A percentile compares a stretch with the other conserved stretches of the same genome.
Evolutionary conservation across 1,139 yeast species (phyloP).

Genomic region (Saccharomyces pastorianus): DNA sequence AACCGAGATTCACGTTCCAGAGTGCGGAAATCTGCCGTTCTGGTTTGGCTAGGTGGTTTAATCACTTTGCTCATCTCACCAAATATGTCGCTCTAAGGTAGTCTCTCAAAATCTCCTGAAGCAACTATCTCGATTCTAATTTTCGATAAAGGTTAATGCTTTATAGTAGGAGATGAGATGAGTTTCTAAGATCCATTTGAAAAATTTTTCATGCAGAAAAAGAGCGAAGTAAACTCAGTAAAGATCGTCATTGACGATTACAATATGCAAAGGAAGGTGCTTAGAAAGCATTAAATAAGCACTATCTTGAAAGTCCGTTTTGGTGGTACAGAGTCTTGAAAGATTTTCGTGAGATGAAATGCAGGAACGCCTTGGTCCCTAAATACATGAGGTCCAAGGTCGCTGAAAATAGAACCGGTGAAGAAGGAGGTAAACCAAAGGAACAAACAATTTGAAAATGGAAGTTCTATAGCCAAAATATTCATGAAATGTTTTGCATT

Average conservation of each 20-base stretch:
- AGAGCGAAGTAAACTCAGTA: not conserved
- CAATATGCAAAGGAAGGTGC: not conserved
- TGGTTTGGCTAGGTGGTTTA: constrained; percentile 25
- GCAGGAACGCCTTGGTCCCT: too few species aligned
- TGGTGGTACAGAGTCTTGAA: too few species aligned
- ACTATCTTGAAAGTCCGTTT: too few species aligned
- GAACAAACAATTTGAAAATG: too few species aligned
- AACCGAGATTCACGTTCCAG: constrained; percentile 81
- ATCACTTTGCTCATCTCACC: constrained; percentile 25
- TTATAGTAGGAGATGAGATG: constrained; percentile 16
- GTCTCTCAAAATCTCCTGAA: not conserved
- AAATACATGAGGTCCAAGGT: too few species aligned
- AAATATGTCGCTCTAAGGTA: not conserved
- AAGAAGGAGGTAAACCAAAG: too few species aligned
- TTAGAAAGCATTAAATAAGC: too few species aligned
- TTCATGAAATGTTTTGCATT: too few species aligned
- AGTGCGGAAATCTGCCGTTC: constrained; percentile 60
- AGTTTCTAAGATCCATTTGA: constrained; percentile 10
- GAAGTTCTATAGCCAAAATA: too few species aligned
- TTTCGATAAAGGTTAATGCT: too few species aligned
- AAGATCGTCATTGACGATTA: constrained; percentile 2
- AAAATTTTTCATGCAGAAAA: constrained; percentile 5
- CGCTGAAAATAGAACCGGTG: too few species aligned
- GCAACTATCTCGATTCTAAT: not conserved
- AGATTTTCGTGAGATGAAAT: too few species aligned